These are phyloP conservation scores for Rickenella mellea DNA, from an alignment of 768 basidiomycete species.

Conservation along the genomic window DNA sequence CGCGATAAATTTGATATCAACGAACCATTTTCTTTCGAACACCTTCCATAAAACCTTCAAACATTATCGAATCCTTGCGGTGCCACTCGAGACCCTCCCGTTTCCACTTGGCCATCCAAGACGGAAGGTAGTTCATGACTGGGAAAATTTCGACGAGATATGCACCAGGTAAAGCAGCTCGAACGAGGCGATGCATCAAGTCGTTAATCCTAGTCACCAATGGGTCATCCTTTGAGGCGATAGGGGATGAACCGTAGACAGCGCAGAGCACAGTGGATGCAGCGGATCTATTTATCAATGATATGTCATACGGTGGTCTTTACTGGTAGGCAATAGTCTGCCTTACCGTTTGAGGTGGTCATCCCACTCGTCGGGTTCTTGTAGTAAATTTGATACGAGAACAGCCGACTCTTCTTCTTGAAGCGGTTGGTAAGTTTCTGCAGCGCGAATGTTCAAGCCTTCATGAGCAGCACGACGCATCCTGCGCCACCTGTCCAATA, in stretches of 20 bases:
- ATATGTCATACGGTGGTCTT: background rate
- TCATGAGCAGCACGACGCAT: slow-evolving; percentile 10
- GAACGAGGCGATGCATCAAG: slow-evolving; percentile 18
- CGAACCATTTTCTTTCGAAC: slow-evolving; percentile 3
- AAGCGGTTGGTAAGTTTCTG: slow-evolving; percentile 2
- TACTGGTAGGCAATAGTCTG: too few relatives aligned
- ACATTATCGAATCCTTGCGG: slow-evolving; percentile 15
- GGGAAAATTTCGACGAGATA: slow-evolving; percentile 28
- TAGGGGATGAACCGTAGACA: slow-evolving; percentile 13
- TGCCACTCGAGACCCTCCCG: slow-evolving; percentile 14
- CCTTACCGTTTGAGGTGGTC: too few relatives aligned
- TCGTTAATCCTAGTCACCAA: slow-evolving; percentile 14
- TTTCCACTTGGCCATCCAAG: slow-evolving; percentile 21
- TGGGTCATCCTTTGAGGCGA: slow-evolving; percentile 10
- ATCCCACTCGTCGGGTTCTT: too few relatives aligned
- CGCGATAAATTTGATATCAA: too few relatives aligned
- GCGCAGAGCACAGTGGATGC: slow-evolving; percentile 20
- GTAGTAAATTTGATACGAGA: too few relatives aligned
- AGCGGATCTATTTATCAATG: slow-evolving; percentile 10
- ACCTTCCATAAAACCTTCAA: slow-evolving; percentile 11
- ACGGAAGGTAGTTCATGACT: slow-evolving; percentile 21
- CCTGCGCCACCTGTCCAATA: slow-evolving; percentile 11
- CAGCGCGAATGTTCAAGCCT: slow-evolving; percentile 1
- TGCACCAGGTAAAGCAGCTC: slow-evolving; percentile 25
- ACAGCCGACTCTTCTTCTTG: too few relatives aligned